Conservation (phyloP, 2,329 filamentous ascomycete species). For the Chrysoporthe cubensis region DNA sequence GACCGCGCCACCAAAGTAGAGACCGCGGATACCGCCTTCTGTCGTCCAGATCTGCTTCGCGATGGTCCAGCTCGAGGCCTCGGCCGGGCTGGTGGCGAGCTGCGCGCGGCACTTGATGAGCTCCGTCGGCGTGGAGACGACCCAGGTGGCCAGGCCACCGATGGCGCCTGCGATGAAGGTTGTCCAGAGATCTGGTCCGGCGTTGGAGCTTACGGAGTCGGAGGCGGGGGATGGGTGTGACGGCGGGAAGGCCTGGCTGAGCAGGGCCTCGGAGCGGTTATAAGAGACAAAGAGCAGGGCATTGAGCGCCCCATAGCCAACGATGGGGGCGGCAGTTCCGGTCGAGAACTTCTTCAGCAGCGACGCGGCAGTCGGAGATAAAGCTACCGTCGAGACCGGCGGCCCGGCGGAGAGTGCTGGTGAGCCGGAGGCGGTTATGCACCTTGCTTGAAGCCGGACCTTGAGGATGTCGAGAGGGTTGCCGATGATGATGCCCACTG, state of each 20-base stretch:
- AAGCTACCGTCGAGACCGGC: conserved; percentile 17
- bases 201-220: conserved; percentile 38
- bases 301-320: conserved; percentile 90
- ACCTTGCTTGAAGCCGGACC: conserved; percentile 77
- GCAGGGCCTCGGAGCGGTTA: conserved; percentile 74
- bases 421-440: conserved; percentile 23
- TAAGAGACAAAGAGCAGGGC: conserved; percentile 89
- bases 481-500: conserved; percentile 82
- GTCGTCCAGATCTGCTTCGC: conserved; percentile 61
- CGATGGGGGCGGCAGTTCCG: conserved; percentile 81
- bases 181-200: conserved; percentile 60
- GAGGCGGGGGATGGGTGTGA: conserved; percentile 20
- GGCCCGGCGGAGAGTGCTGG: conserved; percentile 8
- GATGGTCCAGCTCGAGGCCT: conserved; percentile 64
- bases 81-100: conserved; percentile 48
- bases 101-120: conserved; percentile 89
- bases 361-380: conserved; percentile 32
- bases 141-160: conserved; percentile 83
- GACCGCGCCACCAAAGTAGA: conserved; percentile 81
- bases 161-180: conserved; percentile 80
- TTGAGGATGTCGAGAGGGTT: conserved; percentile 76
- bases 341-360: conserved; percentile 44
- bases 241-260: conserved; percentile 49
- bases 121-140: conserved; percentile 86
- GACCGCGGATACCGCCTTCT: conserved; percentile 64